Conservation (phyloP, 2,329 filamentous ascomycete species). For the Xylariaceae sp. region DNA sequence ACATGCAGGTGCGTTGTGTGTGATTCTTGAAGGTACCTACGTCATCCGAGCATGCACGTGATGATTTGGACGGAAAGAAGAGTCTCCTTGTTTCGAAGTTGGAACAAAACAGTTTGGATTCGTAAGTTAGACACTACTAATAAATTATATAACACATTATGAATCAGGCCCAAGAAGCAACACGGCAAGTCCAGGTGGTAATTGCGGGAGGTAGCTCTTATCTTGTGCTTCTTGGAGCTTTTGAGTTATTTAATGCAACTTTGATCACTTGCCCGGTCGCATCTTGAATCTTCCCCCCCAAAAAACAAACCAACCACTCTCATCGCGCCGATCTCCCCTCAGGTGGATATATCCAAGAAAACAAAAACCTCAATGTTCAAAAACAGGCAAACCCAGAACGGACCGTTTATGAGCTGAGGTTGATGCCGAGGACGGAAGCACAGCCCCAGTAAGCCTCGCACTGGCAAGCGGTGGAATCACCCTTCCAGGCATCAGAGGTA, state of each 20-base stretch:
- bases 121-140: slow-evolving; percentile 38
- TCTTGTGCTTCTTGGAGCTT: too few species aligned
- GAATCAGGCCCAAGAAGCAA: slow-evolving; percentile 38
- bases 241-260: slow-evolving; percentile 16
- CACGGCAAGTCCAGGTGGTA: slow-evolving; percentile 23
- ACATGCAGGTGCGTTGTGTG: too few species aligned
- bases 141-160: slow-evolving; percentile 46
- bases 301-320: too few species aligned
- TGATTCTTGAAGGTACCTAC: too few species aligned
- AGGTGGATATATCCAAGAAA: slow-evolving; percentile 16
- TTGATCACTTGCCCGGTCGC: slow-evolving; percentile 11
- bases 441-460: slow-evolving; percentile 71
- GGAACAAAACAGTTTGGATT: slow-evolving; percentile 12
- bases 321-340: too few species aligned
- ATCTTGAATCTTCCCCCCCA: too few species aligned
- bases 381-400: too few species aligned
- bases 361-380: slow-evolving; percentile 19
- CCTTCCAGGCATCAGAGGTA: slow-evolving; percentile 80
- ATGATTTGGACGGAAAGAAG: too few species aligned
- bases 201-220: slow-evolving; percentile 25
- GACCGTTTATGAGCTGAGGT: slow-evolving; percentile 19
- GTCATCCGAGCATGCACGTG: too few species aligned
- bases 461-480: slow-evolving; percentile 52
- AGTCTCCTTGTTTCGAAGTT: too few species aligned
- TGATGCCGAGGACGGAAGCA: slow-evolving; percentile 24